Conservation (phyloP, 2,329 filamentous ascomycete genomes). For the Penicillium capsulatum region DNA sequence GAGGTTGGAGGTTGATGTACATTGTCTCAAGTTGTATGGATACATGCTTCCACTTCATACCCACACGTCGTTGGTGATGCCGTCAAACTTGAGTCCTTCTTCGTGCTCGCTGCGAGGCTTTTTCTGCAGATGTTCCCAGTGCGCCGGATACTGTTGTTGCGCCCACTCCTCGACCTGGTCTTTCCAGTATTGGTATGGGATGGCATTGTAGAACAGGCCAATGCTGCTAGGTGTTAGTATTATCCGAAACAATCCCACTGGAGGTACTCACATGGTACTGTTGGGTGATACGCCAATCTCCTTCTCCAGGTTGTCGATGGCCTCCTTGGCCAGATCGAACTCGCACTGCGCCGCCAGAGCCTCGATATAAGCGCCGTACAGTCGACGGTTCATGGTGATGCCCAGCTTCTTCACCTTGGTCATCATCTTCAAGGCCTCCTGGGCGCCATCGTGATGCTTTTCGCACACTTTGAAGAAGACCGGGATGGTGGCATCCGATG, state of each 20-base stretch:
- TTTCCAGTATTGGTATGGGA: slow-evolving; percentile 63
- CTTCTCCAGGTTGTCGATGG: slow-evolving; percentile 63
- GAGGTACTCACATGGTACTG: slow-evolving; percentile 61
- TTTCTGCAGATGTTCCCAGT: slow-evolving; percentile 64
- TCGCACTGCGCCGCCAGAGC: slow-evolving; percentile 70
- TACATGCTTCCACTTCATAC: slow-evolving; percentile 13
- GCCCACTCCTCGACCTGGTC: slow-evolving; percentile 71
- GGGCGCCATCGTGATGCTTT: slow-evolving; percentile 42
- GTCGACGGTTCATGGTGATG: slow-evolving; percentile 66
- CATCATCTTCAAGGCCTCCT: slow-evolving; percentile 52
- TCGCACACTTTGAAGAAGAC: slow-evolving; percentile 80
- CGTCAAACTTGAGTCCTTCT: slow-evolving; percentile 32
- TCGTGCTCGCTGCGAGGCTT: slow-evolving; percentile 31
- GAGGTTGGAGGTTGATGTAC: neutral
- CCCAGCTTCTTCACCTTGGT: slow-evolving; percentile 64
- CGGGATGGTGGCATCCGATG: slow-evolving; percentile 73
- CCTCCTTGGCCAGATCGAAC: slow-evolving; percentile 61
- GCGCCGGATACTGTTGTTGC: slow-evolving; percentile 59
- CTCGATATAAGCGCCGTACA: slow-evolving; percentile 74
- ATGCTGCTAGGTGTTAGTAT: slow-evolving; percentile 50
- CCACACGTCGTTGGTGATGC: slow-evolving; percentile 24
- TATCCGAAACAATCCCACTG: neutral
- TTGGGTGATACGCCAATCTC: slow-evolving; percentile 66
- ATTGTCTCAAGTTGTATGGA: neutral
- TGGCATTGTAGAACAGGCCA: slow-evolving; percentile 70